Percentiles rank a stretch among this genome's conserved stretches.
Evolutionary conservation across 2,329 filamentous ascomycete genomes (phyloP).

Genomic region (Thelonectria discophora): DNA sequence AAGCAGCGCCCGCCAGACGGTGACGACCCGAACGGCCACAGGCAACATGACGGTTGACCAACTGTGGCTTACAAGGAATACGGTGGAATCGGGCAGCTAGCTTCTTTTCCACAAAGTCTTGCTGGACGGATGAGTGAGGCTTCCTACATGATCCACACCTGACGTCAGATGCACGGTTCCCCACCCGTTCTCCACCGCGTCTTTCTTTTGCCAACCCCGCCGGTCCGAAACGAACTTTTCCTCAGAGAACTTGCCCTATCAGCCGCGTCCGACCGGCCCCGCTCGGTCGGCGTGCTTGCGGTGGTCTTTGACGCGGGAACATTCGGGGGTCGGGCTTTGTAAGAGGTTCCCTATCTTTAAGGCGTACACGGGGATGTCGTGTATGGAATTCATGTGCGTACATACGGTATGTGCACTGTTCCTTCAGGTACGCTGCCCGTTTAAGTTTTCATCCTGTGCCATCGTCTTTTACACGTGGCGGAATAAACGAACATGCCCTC

Average conservation of each 20-base stretch:
- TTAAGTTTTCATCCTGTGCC: no score
- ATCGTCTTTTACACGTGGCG: no score
- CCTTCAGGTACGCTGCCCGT: no score
- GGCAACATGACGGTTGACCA: background rate
- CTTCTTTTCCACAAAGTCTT: no score
- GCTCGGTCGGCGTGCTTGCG: conserved; percentile 20
- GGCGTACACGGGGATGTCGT: no score
- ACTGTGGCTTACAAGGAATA: background rate
- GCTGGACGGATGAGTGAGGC: background rate
- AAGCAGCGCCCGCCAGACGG: background rate
- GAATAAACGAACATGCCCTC: no score
- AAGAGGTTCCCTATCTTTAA: background rate
- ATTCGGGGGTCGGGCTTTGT: conserved; percentile 9
- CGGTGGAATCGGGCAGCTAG: background rate
- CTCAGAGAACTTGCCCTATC: conserved; percentile 37
- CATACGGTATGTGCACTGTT: no score
- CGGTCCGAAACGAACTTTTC: conserved; percentile 28
- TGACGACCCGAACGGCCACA: background rate
- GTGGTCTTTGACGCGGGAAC: conserved; percentile 15
- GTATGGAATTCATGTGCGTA: no score
- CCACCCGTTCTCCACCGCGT: conserved; percentile 10
- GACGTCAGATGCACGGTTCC: conserved; percentile 43
- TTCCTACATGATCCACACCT: conserved; percentile 26
- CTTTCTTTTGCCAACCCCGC: conserved; percentile 9
- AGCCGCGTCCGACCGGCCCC: conserved; percentile 42